Percentiles rank a stretch among this genome's conserved stretches.
phyloP scores from a whole-genome alignment of 768 basidiomycete genomes.

The Hericium rajendrae region DNA sequence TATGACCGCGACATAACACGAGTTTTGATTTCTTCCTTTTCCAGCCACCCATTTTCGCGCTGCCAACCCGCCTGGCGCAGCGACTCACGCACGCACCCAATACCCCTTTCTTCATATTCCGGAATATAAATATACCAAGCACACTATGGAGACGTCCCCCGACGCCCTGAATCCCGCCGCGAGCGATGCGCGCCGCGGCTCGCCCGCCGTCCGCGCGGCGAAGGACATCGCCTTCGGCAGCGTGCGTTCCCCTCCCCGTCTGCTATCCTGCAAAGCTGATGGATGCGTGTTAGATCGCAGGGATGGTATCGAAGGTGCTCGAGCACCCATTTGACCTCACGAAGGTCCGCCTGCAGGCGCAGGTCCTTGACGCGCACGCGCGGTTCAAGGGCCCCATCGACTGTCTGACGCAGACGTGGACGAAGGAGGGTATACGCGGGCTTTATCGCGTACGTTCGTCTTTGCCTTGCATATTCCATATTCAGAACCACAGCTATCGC shows the following conservation, averaged over 20 bases:
- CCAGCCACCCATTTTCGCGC: too few species aligned
- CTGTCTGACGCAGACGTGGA: constrained; percentile 75
- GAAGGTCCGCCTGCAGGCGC: constrained; percentile 89
- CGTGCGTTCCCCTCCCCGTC: constrained; percentile 8
- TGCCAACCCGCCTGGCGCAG: too few species aligned
- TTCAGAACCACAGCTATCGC: too few species aligned
- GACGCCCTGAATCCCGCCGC: constrained; percentile 9
- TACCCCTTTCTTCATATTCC: too few species aligned
- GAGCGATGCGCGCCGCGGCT: constrained; percentile 4
- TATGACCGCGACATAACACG: too few species aligned
- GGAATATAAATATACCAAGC: too few species aligned
- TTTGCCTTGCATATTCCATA: background rate
- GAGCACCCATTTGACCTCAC: constrained; percentile 95
- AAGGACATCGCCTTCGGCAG: constrained; percentile 22
- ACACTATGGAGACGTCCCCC: constrained; percentile 15
- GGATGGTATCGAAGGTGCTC: constrained; percentile 80
- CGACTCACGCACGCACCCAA: too few species aligned
- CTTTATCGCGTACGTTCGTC: constrained; percentile 67
- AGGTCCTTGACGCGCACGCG: constrained; percentile 61
- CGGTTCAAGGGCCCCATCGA: constrained; percentile 83
- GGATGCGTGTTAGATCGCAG: constrained; percentile 50
- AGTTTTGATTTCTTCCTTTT: too few species aligned
- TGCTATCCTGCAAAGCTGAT: background rate
- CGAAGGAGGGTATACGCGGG: constrained; percentile 72
- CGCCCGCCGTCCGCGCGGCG: constrained; percentile 16